phyloP scores from a whole-genome alignment of 108 stramenopile genomes.

The Nitzschia palea region DNA sequence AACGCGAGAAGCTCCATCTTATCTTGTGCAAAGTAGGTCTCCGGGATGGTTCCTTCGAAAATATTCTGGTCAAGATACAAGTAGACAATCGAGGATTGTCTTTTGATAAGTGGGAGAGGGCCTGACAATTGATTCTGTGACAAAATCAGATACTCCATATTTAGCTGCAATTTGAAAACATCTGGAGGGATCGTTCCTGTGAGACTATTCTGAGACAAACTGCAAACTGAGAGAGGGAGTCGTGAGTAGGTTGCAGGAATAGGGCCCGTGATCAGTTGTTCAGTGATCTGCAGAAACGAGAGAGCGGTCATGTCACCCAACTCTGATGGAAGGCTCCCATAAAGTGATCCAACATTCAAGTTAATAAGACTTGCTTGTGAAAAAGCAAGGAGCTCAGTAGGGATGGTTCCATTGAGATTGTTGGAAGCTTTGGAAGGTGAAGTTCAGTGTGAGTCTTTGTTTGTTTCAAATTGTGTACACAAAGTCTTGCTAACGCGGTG shows the following conservation, averaged over 20 bases:
- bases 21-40: conserved; percentile 8
- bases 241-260: conserved; percentile 18
- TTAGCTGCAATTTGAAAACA: not conserved
- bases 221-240: conserved; percentile 10
- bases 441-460: not conserved
- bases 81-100: conserved; percentile 5
- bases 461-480: not conserved
- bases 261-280: conserved; percentile 18
- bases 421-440: not conserved
- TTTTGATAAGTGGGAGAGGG: conserved; percentile 9
- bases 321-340: conserved; percentile 35
- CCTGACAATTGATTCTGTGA: conserved; percentile 10
- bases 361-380: too few relatives aligned
- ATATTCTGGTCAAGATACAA: conserved; percentile 7
- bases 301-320: conserved; percentile 27
- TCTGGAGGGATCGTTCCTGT: conserved; percentile 16
- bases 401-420: not conserved
- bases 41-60: conserved; percentile 18
- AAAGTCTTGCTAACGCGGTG: not conserved
- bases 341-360: not conserved
- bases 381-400: not conserved
- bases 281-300: conserved; percentile 16
- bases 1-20: not conserved
- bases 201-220: conserved; percentile 7
- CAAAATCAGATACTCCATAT: not conserved